A percentile compares a stretch with the other conserved stretches of the same genome.
Evolutionary conservation across 345 rosid genomes (phyloP).

Genomic region (Moringa oleifera): DNA sequence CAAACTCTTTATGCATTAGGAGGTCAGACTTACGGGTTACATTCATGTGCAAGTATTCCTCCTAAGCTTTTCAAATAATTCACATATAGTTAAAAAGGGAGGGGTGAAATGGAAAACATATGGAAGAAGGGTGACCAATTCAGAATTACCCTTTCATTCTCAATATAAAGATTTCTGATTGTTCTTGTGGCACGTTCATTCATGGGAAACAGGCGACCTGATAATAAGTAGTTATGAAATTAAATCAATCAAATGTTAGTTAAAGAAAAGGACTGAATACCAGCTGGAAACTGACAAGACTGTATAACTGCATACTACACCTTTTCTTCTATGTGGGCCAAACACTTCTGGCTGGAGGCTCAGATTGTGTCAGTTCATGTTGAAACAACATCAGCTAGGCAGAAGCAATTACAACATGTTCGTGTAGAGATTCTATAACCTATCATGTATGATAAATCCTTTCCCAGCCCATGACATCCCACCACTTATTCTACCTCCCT

Average conservation of each 20-base stretch:
- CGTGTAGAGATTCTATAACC: background rate
- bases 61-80: background rate
- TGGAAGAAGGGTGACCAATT: slow-evolving; percentile 4
- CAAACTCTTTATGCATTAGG: too few species aligned
- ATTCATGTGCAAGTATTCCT: background rate
- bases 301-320: background rate
- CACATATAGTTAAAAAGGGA: background rate
- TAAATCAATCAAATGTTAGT: background rate
- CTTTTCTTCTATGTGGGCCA: background rate
- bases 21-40: background rate
- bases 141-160: slow-evolving; percentile 87
- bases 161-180: slow-evolving; percentile 76
- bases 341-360: background rate
- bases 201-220: slow-evolving; percentile 73
- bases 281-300: slow-evolving; percentile 4
- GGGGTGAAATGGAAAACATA: background rate
- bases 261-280: background rate
- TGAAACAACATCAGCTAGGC: background rate
- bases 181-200: slow-evolving; percentile 93
- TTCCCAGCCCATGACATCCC: background rate
- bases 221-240: slow-evolving; percentile 2
- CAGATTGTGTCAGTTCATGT: background rate
- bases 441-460: too few species aligned
- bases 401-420: background rate
- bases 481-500: background rate